Base-by-base conservation (phyloP, 352 stramenopile genomes). In the Phytopythium boreale region DNA sequence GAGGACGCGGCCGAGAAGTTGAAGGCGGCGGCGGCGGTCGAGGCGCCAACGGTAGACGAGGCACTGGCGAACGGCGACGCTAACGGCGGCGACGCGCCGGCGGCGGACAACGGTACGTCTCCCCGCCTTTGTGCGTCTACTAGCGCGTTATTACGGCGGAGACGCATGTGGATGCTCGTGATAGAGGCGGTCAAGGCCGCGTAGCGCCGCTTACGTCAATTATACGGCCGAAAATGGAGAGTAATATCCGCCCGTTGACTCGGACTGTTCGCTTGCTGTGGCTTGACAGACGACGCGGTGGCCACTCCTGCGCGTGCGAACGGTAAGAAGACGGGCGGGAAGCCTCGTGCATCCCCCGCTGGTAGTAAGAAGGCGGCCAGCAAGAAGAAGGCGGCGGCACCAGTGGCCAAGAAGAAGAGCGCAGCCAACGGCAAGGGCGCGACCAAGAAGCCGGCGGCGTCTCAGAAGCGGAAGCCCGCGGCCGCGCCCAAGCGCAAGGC, bases 401-500 rank as follows among this genome's bases (percentile, higher is more conserved):
- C 9, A 9, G 14, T 15, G 60, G 8, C 11, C 10, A 59, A 29
- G 44, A 53, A 43, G 43, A 39, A 39, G 58, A 59, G n/a, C 39
- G 44, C 63, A 52, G 62, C 49, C 57, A 49, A 56, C 49, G 19
- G n/a, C 24, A 72, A 68, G 56, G 51, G 29, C 27, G 39, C 71
- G n/a, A 19, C 50, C 20, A 64, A 55, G 12, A 76, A 76, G 53
- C 0, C 67, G 3, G 71, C 69, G 22, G 14, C 60, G 15, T 57
- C 60, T 17, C 29, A 59, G 2, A 82, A 77, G 43, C 56, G 65
- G 11, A 77, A 72, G 53, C 60, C 73, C 7, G 71, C 72, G 52
- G 52, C 76, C 43, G 53, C 72, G 41, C 72, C 85, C 31, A 88
- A 87, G 68, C 84, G 82, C 36, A 90, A 90, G 67, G 55, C 43